Base-by-base conservation (phyloP, 2,329 filamentous ascomycete genomes). In the Claviceps quebecensis region DNA sequence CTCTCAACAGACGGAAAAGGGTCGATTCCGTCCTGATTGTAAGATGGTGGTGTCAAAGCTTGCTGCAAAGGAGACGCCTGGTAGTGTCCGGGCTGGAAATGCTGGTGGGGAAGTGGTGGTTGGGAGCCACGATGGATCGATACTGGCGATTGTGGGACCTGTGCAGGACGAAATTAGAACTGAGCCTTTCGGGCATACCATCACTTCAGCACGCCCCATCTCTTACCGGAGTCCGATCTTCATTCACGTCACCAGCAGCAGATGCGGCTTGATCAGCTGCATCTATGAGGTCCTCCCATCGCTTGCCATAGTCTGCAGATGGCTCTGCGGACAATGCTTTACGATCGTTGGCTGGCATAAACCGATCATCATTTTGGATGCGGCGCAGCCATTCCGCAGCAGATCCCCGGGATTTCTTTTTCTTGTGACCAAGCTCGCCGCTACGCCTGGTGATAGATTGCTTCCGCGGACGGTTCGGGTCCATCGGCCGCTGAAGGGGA, bases 211-310 rank as follows among this genome's bases (percentile, higher is more conserved):
- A 8, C 36, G 40, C 40, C n/a, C 17, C 39, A 37, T 14, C 17
- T 75, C 83, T 75, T 78, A 94, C 87, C 62, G 87, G 87, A 65
- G 87, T 94, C 64, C 91, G 80, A 67, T 95, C 90, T 63, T 90
- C 89, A 65, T 95, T 88, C 63, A 93, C 78, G 60, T 84, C 91
- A 69, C 95, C 90, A 3, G 88, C 94, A 29, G 90, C 89, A 55
- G 88, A 95, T 36, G 91, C 89, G 51, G 77, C 69, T 51, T 71
- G 68, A 54, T 70, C 69, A 39, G 87, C 91, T 49, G 91, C 91
- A 67, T 96, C 90, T 57, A 97, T 94, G 54, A 97, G 75, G 67
- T 97, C 91, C 67, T 95, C 88, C 93, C 91, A 97, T 61, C 91
- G 78, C 70, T 93, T 95, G 57, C 87, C 89, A 68, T 86, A 86